Percentiles rank a stretch among this genome's conserved stretches.
Conservation (phyloP, 73 alveolate species). For the Stentor roeselii region DNA sequence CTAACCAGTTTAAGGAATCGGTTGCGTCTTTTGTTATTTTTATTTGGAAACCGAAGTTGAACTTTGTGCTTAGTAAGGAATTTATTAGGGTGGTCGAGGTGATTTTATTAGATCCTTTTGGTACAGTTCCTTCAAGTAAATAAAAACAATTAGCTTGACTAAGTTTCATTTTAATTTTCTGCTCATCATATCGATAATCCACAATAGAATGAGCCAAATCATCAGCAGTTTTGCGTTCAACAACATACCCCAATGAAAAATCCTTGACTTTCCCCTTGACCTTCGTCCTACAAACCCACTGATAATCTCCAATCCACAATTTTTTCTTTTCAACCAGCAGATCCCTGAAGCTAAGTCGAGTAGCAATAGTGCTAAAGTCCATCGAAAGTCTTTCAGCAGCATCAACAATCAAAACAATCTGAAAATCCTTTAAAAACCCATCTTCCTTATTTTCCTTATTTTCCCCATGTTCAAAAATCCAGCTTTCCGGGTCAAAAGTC, state of each 20-base stretch:
- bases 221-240: constrained; percentile 89
- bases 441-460: background rate
- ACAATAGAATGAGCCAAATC: constrained; percentile 83
- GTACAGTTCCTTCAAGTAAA: constrained; percentile 79
- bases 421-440: background rate
- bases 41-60: constrained; percentile 52
- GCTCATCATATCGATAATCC: constrained; percentile 91
- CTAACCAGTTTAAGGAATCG: constrained; percentile 58
- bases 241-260: constrained; percentile 75
- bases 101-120: constrained; percentile 27
- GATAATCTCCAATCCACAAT: constrained; percentile 29
- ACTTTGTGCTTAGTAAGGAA: constrained; percentile 52
- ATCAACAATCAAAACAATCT: background rate
- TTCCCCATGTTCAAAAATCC: no score
- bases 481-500: constrained; percentile 13
- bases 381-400: constrained; percentile 27
- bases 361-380: background rate
- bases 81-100: constrained; percentile 34
- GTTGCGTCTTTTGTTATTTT: constrained; percentile 22
- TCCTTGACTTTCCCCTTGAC: constrained; percentile 25
- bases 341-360: background rate
- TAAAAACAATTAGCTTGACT: constrained; percentile 72
- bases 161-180: constrained; percentile 75
- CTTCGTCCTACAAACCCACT: background rate
- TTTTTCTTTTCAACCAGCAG: constrained; percentile 3